Evolutionary conservation across 2,329 filamentous ascomycete genomes (phyloP), one percentile per base, ranked within the genome.

Genomic region (Xylaria digitata): DNA sequence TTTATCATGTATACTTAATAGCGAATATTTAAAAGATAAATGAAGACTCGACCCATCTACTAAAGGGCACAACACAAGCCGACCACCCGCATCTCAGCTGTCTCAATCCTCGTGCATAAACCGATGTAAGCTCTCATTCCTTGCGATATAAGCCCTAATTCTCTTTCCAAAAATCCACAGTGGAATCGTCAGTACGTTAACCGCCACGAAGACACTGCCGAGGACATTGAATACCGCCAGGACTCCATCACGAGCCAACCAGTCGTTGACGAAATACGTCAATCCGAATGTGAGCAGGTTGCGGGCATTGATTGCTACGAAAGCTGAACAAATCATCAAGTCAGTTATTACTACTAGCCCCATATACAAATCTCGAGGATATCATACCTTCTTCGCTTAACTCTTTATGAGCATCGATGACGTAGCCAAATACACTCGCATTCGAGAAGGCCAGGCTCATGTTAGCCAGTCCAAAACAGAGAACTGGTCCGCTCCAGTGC

Each of bases 131-230:
- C 59, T 30, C 62, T 79, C 66, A 59, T 81, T 83, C 57, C 81
- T 76, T 5, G 80, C 79, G 63, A 82, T 83, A 67, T 75, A 80
- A 37, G 78, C 78, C 50, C 83, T 77, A 32, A 80, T 78, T 64
- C 77, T 79, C 76, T 85, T 85, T 5, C 83, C 83, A 69, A 76
- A 85, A 7, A 85, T 77, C 81, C 83, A 86, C 40, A 85, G 70
- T 1, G 83, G 83, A 17, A 85, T 79, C 1, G 83, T 84, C 70
- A 85, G 71, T 37, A 79, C 68, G 61, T 80, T 80, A 9, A 85
- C 82, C 3, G 73, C 79, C 1, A 85, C 69, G 63, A 84, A 84
- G 73, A 80, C 75, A 11, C 70, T 68, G 1, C 80, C 80, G 0
- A 82, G 74, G n/a, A 81, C 77, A 54, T 73, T 77, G 64, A 81